Base-by-base conservation (phyloP, 129 eudicot species). In the Kitagawia praeruptora region DNA sequence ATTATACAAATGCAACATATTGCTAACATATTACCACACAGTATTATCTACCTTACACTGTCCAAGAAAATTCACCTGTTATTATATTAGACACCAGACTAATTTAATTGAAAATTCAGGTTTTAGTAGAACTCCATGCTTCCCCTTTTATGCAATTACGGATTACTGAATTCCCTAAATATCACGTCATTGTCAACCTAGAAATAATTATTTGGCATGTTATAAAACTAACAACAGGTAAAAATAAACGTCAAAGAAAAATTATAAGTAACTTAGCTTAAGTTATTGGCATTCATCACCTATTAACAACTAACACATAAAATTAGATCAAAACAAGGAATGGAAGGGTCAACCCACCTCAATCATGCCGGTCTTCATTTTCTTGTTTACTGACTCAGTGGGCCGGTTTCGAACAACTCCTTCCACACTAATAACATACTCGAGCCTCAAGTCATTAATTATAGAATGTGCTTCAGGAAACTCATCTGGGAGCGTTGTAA, bases 381-480 rank as follows among this genome's bases (percentile, higher is more conserved):
- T 92, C 87, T 87, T 91, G 70, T 95, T 95, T 13, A 92, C 83
- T 0, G 98, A 82, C 78, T 90, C 98, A 74, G 77, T 70, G n/a
- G 98, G 98, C 47, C 98, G 88, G 11, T 39, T 75, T 31, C 96
- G 86, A 63, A 95, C 96, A 75, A 89, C 84, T 41, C 98, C 98
- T 86, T 95, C 96, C 21, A 95, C 84, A 13, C 89, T 82, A 76
- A 95, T 80, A 47, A 95, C 98, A 81, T 95, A 95, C 87, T 95
- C 98, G 28, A 95, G 92, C 84, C 98, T 88, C 86, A 90, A 81
- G 53, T 87, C 96, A 79, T 86, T 95, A 82, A 91, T 93, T 75
- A 85, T 70, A n/a, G 90, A 81, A 95, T 95, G 98, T 42, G 98
- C 98, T 47, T 92, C 91, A 56, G 98, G 97, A 77, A 90, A 95